Evolutionary conservation across 768 basidiomycete genomes (phyloP), one percentile per base, ranked within the genome.

Genomic region (Tricholoma matsutake): DNA sequence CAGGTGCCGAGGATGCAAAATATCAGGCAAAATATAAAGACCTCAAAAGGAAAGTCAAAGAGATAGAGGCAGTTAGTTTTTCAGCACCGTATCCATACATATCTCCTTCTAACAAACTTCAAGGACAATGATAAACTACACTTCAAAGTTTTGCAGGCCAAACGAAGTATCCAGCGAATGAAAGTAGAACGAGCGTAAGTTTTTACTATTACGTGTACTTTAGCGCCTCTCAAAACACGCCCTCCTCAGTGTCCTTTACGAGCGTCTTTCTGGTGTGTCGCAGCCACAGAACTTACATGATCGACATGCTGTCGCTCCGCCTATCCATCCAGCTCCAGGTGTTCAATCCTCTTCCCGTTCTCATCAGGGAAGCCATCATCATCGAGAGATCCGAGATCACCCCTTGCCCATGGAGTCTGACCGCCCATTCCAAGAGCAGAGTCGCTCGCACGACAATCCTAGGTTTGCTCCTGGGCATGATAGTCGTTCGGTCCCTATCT

Each of bases 51-150:
- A 93, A 92, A 77, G 91, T 94, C 60, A 89, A 86, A 71, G 91
- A 94, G 74, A 89, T 94, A 64, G 92, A 94, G 76, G 74, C 80
- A 32, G 92, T 92, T 62, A 67, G 88, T 83, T 66, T 45, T 43
- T 61, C 37, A 56, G 37, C 56, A 53, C 56, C 64, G 20, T 63
- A 41, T 45, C 49, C 25, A 20, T 56, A 32, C 47, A 63, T n/a
- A 6, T 16, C 22, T 55, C 60, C 39, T 63, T 66, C 61, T 65
- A 59, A 63, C 63, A 67, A 62, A 60, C 45, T 58, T 61, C 59
- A 59, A 94, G 92, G 91, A 94, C 75, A 94, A 94, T 75, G 92
- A 94, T 80, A 92, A 88, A 75, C 82, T 94, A 61, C 84, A 89
- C 70, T 85, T 87, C 80, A 91, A 92, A 72, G 85, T 92, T 37